Conservation (phyloP, 1,284 basidiomycete species). For the Ceratobasidium papillatum region DNA sequence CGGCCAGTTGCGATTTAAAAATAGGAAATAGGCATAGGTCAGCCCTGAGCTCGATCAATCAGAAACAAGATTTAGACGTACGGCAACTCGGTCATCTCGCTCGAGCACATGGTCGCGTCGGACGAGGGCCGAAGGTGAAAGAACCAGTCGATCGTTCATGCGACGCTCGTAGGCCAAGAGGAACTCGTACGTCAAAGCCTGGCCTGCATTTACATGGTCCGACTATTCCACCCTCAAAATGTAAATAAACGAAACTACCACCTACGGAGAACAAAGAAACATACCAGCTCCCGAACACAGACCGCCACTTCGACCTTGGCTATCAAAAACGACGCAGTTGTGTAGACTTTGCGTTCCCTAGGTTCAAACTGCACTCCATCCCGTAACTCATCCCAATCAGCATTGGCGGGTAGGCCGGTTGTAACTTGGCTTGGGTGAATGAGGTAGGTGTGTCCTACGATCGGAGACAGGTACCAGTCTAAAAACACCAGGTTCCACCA, state of each 20-base stretch:
- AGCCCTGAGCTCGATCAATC: background rate
- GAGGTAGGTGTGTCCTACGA: constrained; percentile 40
- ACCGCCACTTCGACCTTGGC: constrained; percentile 40
- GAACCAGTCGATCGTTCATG: constrained; percentile 26
- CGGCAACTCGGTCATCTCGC: constrained; percentile 31
- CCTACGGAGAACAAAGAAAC: background rate
- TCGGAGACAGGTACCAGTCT: constrained; percentile 44
- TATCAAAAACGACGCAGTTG: constrained; percentile 36
- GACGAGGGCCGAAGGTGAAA: constrained; percentile 5
- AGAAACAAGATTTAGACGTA: background rate
- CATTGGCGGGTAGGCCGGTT: constrained; percentile 41
- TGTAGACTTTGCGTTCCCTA: constrained; percentile 16
- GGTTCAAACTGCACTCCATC: constrained; percentile 41
- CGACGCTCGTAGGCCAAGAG: constrained; percentile 39
- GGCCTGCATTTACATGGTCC: constrained; percentile 32
- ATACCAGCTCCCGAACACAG: constrained; percentile 42
- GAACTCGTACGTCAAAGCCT: constrained; percentile 7
- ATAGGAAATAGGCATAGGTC: background rate
- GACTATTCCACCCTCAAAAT: background rate
- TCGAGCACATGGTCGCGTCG: constrained; percentile 40
- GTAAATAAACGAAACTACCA: background rate
- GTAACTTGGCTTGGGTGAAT: constrained; percentile 37
- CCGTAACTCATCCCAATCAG: constrained; percentile 43
- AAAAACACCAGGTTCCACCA: constrained; percentile 45
- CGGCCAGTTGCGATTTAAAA: no score